Conservation (phyloP, 495 filamentous ascomycete species). For the Evansstolkia leycettana region DNA sequence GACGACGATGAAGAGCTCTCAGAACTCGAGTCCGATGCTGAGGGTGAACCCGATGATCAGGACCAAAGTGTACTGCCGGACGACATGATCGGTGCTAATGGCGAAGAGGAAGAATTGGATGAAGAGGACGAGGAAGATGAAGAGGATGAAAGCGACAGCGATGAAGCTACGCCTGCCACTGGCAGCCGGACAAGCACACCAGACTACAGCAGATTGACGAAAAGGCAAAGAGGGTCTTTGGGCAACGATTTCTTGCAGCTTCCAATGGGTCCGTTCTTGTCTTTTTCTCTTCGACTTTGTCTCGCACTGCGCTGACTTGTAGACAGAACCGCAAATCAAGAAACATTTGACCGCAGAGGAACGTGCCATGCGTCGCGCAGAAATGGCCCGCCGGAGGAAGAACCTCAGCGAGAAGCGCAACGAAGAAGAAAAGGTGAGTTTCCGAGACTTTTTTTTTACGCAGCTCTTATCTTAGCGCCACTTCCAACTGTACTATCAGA, state of each 20-base stretch:
- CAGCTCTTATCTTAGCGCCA: neutral
- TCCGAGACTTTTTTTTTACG: neutral
- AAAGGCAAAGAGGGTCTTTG: slow-evolving; percentile 66
- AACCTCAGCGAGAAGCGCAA: slow-evolving; percentile 97
- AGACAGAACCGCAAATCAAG: slow-evolving; percentile 82
- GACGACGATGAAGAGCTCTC: slow-evolving; percentile 46
- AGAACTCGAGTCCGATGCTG: slow-evolving; percentile 38
- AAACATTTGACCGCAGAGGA: slow-evolving; percentile 89
- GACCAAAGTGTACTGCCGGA: slow-evolving; percentile 32
- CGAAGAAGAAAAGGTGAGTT: slow-evolving; percentile 87
- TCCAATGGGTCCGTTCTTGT: slow-evolving; percentile 53
- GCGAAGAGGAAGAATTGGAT: slow-evolving; percentile 35
- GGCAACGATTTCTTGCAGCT: slow-evolving; percentile 69
- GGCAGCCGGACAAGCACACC: slow-evolving; percentile 55
- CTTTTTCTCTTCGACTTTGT: neutral
- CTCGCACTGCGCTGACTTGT: slow-evolving; percentile 6
- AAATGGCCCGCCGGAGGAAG: slow-evolving; percentile 91
- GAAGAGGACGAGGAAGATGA: slow-evolving; percentile 45
- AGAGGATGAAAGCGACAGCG: slow-evolving; percentile 52
- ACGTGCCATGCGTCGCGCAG: slow-evolving; percentile 83
- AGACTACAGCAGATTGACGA: slow-evolving; percentile 76
- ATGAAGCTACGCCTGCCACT: slow-evolving; percentile 42
- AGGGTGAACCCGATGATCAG: slow-evolving; percentile 37
- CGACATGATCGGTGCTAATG: slow-evolving; percentile 20
- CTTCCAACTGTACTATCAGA: too few species aligned